Base-by-base conservation (phyloP, 371 early-diverging fungal species). In the Parasitella parasitica region DNA sequence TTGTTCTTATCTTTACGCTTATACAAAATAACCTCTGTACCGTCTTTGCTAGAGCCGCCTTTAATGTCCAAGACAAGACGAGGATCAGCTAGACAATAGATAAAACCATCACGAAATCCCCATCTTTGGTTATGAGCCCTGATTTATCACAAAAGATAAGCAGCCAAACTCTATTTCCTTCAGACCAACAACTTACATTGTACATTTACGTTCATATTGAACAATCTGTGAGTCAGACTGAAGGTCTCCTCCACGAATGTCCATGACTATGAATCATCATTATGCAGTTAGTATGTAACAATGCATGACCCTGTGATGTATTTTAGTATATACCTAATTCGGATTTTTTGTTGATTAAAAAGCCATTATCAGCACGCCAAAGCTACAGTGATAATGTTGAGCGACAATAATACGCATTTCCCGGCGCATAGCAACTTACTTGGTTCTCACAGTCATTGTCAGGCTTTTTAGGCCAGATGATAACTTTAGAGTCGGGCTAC, bases 121-220 rank as follows among this genome's bases (percentile, higher is more conserved):
- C 72, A 81, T 49, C 82, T 66, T 58, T 78, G 82, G 49, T 81
- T 78, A 15, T 75, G 71, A 22, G 81, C 63, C 70, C 77, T 77
- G 59, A 27, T 9, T 32, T 50, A 18, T 51, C 36, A 27, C 1
- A 32, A 7, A 2, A 11, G 8, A 12, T 49, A 13, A 49, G 28
- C 15, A 12, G 28, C 7, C n/a, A n/a, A 32, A 8, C 32, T 32
- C 32, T 32, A 6, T 32, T 3, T 32, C 4, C 11, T 3, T 32
- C 32, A 32, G 6, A 32, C 54, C 51, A 20, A 13, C 18, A 26
- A 30, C 66, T 62, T 77, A 74, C 77, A 63, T 66, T 28, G 78
- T 77, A 60, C 62, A 59, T 35, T 81, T 81, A 36, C 75, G 78
- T 36, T 71, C 67, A 39, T 65, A 78, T 65, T 78, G 77, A 9